phyloP scores from a whole-genome alignment of 345 rosid genomes.

The Sonneratia caseolaris region DNA sequence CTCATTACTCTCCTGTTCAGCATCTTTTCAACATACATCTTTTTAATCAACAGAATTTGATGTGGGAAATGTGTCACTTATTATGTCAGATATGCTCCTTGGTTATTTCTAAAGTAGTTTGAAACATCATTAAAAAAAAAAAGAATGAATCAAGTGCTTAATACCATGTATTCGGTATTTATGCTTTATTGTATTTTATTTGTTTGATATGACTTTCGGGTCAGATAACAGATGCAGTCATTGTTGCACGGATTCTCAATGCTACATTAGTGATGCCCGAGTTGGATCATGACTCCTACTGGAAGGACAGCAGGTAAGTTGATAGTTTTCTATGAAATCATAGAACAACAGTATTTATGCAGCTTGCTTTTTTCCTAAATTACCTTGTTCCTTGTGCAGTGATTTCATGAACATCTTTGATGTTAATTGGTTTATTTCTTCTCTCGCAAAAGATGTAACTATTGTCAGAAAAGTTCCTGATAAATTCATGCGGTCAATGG shows the following conservation, averaged over 20 bases:
- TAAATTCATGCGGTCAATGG: conserved; percentile 82
- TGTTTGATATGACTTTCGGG: background rate
- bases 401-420: conserved; percentile 85
- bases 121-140: background rate
- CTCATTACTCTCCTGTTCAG: background rate
- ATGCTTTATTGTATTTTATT: background rate
- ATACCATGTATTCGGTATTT: background rate
- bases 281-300: conserved; percentile 89
- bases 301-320: conserved; percentile 86
- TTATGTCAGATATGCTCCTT: background rate
- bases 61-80: background rate
- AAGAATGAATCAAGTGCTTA: background rate
- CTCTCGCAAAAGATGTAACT: conserved; percentile 79
- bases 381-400: conserved; percentile 37
- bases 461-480: conserved; percentile 92
- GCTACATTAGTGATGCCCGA: conserved; percentile 90
- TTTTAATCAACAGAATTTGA: background rate
- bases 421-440: conserved; percentile 83
- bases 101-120: background rate
- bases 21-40: background rate
- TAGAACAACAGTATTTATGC: background rate
- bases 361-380: background rate
- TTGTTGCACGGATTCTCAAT: conserved; percentile 87
- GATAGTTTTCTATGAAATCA: background rate
- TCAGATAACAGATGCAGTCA: conserved; percentile 97